Evolutionary conservation across 2,329 filamentous ascomycete species (phyloP).

Genomic region (Pyricularia pennisetigena): DNA sequence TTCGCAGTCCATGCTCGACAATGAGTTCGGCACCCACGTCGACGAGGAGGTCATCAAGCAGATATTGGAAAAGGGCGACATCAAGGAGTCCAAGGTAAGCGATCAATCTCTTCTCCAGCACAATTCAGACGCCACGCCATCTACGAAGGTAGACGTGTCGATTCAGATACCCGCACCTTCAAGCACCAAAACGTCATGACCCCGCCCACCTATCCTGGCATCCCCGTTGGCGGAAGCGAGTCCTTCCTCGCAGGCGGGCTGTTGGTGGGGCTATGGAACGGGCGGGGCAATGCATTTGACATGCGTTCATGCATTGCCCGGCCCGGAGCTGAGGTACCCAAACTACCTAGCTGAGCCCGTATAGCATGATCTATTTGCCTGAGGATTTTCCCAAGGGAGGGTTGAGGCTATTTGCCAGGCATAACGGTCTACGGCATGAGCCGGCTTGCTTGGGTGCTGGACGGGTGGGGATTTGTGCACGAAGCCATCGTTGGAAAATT

Average conservation of each 20-base stretch:
- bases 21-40: constrained; percentile 74
- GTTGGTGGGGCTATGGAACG: not conserved
- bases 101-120: constrained; percentile 1
- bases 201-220: not conserved
- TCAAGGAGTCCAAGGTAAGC: constrained; percentile 50
- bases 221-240: too few species aligned
- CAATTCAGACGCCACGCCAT: not conserved
- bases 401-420: too few species aligned
- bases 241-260: too few species aligned
- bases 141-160: not conserved
- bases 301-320: not conserved
- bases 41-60: constrained; percentile 73
- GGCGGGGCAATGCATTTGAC: not conserved
- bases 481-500: not conserved
- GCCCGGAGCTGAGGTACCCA: not conserved
- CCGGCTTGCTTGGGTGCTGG: too few species aligned
- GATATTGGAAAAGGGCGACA: constrained; percentile 68
- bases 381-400: too few species aligned
- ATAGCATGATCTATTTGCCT: too few species aligned
- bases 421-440: too few species aligned
- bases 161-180: not conserved
- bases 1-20: constrained; percentile 64
- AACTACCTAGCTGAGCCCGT: too few species aligned
- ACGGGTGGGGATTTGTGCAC: not conserved
- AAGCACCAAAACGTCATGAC: not conserved